phyloP scores from a whole-genome alignment of 2,329 filamentous ascomycete genomes.

The Colletotrichum coccodes region DNA sequence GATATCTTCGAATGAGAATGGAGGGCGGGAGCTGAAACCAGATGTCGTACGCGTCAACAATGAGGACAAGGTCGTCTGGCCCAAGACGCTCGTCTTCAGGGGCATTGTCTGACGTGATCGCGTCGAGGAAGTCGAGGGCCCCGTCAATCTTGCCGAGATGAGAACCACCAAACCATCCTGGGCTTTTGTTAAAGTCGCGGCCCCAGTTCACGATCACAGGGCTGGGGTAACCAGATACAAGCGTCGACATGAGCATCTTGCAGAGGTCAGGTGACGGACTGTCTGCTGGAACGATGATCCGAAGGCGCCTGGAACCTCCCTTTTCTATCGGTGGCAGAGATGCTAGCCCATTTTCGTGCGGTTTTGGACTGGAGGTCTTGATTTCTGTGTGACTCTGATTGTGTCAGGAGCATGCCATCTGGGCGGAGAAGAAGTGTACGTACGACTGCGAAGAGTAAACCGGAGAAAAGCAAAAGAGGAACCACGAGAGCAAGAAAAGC shows the following conservation, averaged over 20 bases:
- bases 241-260: constrained; percentile 43
- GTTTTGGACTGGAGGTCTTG: background rate
- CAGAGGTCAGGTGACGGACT: constrained; percentile 39
- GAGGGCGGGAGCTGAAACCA: constrained; percentile 52
- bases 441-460: constrained; percentile 3
- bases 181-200: constrained; percentile 31
- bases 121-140: constrained; percentile 38
- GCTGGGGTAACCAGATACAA: constrained; percentile 41
- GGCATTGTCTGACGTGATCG: constrained; percentile 15
- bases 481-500: background rate
- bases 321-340: background rate
- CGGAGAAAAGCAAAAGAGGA: background rate
- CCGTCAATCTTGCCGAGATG: constrained; percentile 42
- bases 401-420: background rate
- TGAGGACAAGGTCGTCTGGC: constrained; percentile 44
- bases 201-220: constrained; percentile 42
- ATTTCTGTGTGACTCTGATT: background rate
- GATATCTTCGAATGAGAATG: constrained; percentile 47
- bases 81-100: constrained; percentile 27
- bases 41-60: constrained; percentile 50
- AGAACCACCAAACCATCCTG: constrained; percentile 37
- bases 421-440: background rate
- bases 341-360: background rate
- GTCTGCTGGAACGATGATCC: constrained; percentile 42
- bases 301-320: constrained; percentile 31